Evolutionary conservation across 2,329 filamentous ascomycete genomes (phyloP), one percentile per base, ranked within the genome.

Genomic region (Talaromyces sp.): DNA sequence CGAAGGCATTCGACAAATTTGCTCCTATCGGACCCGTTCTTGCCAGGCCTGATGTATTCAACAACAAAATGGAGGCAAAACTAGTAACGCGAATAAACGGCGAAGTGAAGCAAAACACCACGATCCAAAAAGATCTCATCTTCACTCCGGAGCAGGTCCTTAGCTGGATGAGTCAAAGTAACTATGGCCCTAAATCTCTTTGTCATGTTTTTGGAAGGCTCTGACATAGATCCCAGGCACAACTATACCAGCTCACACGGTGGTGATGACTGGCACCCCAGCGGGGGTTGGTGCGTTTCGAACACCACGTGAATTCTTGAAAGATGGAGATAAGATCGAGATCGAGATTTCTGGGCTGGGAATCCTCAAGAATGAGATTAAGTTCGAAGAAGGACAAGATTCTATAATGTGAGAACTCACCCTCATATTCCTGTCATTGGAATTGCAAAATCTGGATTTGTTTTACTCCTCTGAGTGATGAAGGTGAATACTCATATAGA

Each of bases 251-350:
- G 71, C 69, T 2, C 77, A 76, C 5, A 81, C 79, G 2, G 71
- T 73, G 2, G 73, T 82, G 36, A 75, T 82, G 73, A 81, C 79
- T 3, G 80, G 80, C 2, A 81, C 79, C 2, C 77, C 78, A 1
- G 62, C 64, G 1, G 74, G 74, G 0, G 71, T 76, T 1, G 74
- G 69, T 1, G 58, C 58, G 2, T 75, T 74, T 39, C 63, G 41
- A 14, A 46, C 40, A 7, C 53, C 67, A 3, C 65, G 66, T 20
- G 49, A 53, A 14, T 69, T 70, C 27, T 52, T 77, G 20, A 63
- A 70, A 20, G 49, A 75, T 53, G 71, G 70, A 1, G 57, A 62
- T 39, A 13, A 43, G 20, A 49, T 60, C 7, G 57, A 73, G 71
- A 39, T 61, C 20, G 47, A 55, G 22, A 54, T 61, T 24, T 29